These are phyloP conservation scores for Mediolabrus comicus DNA, from an alignment of 108 stramenopile genomes.

Conservation along the genomic window DNA sequence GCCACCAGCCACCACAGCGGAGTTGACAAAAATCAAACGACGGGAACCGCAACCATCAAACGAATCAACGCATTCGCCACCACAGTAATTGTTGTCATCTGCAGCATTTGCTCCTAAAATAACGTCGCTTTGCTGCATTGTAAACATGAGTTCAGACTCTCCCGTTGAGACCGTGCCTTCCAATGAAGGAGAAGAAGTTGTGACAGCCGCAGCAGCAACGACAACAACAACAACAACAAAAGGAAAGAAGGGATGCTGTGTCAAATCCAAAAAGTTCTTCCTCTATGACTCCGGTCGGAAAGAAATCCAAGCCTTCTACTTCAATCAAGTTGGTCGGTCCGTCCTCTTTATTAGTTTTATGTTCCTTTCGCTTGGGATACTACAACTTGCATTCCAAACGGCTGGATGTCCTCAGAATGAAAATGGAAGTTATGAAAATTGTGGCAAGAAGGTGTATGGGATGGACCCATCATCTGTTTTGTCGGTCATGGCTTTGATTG, in stretches of 20 bases:
- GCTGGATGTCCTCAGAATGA: slow-evolving; percentile 31
- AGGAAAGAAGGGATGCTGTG: slow-evolving; percentile 10
- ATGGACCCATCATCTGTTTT: slow-evolving; percentile 53
- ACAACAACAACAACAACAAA: background rate
- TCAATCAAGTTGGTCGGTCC: slow-evolving; percentile 34
- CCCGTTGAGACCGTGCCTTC: background rate
- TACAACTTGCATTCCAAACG: slow-evolving; percentile 12
- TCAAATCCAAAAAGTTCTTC: slow-evolving; percentile 14
- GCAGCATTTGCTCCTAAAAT: background rate
- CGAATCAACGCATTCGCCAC: no score
- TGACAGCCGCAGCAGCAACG: background rate
- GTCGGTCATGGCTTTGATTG: slow-evolving; percentile 49
- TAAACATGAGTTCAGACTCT: background rate
- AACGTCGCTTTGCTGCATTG: background rate
- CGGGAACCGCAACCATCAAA: background rate
- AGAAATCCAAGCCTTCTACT: slow-evolving; percentile 25
- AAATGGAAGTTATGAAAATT: slow-evolving; percentile 23
- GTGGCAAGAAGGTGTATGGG: slow-evolving; percentile 50
- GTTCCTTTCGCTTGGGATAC: slow-evolving; percentile 26
- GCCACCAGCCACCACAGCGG: no score
- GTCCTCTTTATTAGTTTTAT: slow-evolving; percentile 24
- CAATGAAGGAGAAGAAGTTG: background rate
- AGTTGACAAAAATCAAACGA: background rate
- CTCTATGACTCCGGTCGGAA: slow-evolving; percentile 16
- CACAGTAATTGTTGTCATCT: no score